These are phyloP conservation scores for Alternaria dauci DNA, from an alignment of 2,329 filamentous ascomycete species.

Conservation along the genomic window DNA sequence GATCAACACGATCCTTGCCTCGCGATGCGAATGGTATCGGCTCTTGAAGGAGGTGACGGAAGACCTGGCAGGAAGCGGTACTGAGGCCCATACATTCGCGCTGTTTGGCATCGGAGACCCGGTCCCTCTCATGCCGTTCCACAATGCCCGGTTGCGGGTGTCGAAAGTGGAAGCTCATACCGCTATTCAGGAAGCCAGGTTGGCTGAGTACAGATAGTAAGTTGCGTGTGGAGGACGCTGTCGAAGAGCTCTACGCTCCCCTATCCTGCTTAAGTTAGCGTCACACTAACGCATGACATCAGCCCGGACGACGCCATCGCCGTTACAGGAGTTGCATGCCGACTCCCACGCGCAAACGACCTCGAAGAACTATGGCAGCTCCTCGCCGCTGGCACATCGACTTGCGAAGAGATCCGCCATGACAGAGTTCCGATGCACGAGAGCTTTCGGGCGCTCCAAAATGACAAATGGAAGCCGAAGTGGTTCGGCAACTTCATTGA, in stretches of 20 bases:
- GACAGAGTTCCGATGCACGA: conserved; percentile 12
- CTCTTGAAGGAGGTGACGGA: conserved; percentile 26
- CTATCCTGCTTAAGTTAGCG: background rate
- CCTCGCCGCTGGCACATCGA: conserved; percentile 14
- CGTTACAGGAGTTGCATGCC: conserved; percentile 20
- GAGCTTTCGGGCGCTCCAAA: conserved; percentile 17
- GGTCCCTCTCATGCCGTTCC: conserved; percentile 27
- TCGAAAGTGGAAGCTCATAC: conserved; percentile 22
- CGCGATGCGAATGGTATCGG: conserved; percentile 32
- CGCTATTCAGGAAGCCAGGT: conserved; percentile 9
- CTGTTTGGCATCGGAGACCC: conserved; percentile 34
- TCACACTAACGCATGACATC: conserved; percentile 6
- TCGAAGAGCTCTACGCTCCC: background rate
- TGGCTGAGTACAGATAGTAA: conserved; percentile 16
- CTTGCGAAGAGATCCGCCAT: conserved; percentile 15
- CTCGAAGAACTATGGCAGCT: conserved; percentile 26
- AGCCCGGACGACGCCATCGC: conserved; percentile 18
- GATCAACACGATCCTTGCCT: conserved; percentile 28
- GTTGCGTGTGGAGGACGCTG: background rate
- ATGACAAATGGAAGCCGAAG: conserved; percentile 19
- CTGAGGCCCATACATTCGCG: conserved; percentile 23
- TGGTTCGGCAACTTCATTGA: conserved; percentile 31
- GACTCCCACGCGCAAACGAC: conserved; percentile 19
- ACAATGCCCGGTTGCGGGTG: conserved; percentile 17
- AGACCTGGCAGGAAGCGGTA: conserved; percentile 17